Conservation (phyloP, 495 filamentous ascomycete genomes). For the Opeltia flavorubescens region DNA sequence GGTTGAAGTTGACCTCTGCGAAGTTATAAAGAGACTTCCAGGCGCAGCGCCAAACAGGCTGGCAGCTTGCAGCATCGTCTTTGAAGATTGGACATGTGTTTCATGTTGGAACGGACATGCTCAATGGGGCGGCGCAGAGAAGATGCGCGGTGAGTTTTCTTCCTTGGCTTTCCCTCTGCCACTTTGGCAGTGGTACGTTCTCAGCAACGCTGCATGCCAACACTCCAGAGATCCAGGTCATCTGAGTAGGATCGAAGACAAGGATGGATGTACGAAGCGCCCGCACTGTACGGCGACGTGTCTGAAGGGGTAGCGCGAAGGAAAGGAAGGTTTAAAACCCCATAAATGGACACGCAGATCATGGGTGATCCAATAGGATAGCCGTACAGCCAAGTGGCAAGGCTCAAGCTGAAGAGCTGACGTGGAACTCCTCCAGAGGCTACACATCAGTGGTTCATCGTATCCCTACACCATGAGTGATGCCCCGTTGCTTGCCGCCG, state of each 20-base stretch:
- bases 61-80: neutral
- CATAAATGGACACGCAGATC: neutral
- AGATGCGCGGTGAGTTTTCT: neutral
- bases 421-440: neutral
- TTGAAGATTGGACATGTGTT: neutral
- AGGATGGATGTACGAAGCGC: no score
- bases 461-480: neutral
- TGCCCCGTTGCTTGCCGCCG: neutral
- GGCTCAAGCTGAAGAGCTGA: neutral
- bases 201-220: no score
- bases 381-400: neutral
- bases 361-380: neutral
- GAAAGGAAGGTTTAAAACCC: neutral
- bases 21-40: no score
- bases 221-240: no score
- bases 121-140: neutral
- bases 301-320: no score
- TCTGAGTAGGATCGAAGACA: no score
- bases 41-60: no score
- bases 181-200: neutral
- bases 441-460: no score
- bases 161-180: neutral
- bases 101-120: neutral
- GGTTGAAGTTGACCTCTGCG: no score
- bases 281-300: no score